Evolutionary conservation across 768 basidiomycete genomes (phyloP), one percentile per base, ranked within the genome.

Genomic region (Imleria badia): DNA sequence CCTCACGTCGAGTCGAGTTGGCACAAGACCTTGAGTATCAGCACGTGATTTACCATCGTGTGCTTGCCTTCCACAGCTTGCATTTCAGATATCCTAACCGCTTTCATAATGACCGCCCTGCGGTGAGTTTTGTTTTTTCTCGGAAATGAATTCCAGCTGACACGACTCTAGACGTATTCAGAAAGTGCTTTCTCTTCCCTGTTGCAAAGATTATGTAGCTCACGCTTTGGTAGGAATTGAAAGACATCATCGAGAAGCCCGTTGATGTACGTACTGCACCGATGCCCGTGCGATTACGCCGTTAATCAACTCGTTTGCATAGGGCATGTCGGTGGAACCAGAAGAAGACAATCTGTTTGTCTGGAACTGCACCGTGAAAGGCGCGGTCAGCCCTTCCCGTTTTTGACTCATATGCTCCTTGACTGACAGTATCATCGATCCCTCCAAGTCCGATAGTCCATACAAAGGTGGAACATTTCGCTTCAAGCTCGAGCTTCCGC

Each of bases 401-500:
- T 44, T n/a, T 40, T 54, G 40, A 35, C 52, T 47, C 22, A 17
- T 22, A 22, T 36, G 15, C 22, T 55, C 31, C 50, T 47, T 50
- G 43, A 45, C 48, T 45, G 45, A 53, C 54, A 26, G 5, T 31
- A 40, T 31, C 35, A 49, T 20, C 40, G 43, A 45, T 56, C 43
- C 54, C 17, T 31, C 42, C 23, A 59, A 93, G 91, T 65, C 82
- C 43, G 84, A 87, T 60, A 89, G 87, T 29, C 92, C 91, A 0
- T 94, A 94, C 79, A 89, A 86, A 71, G 81, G 80, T 48, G 91
- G 92, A 45, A 89, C 81, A 0, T 94, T 91, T 72, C 77, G 81
- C 60, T 92, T 92, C 70, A 85, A 73, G 36, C 67, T 93, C 13
- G 72, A 75, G n/a, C 75, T 94, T n/a, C 89, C 91, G 1, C 62